Percentiles rank a stretch among this genome's conserved stretches.
Evolutionary conservation across 257 asterid genomes (phyloP).

Genomic region (Przewalskia tangutica): DNA sequence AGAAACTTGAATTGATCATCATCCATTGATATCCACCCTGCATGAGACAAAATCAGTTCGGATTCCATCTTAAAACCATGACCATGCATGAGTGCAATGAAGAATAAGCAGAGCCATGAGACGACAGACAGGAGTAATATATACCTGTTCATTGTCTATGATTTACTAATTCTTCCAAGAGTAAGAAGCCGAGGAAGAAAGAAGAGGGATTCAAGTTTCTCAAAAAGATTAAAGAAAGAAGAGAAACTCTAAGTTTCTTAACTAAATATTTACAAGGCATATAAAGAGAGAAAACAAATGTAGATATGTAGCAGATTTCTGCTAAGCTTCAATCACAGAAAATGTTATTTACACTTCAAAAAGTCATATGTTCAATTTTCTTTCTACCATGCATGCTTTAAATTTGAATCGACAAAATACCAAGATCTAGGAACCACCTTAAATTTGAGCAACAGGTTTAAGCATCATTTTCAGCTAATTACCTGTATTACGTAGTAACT

Average conservation of each 20-base stretch:
- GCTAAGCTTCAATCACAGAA: background rate
- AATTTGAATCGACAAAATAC: background rate
- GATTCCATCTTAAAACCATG: too few relatives aligned
- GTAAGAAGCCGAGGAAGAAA: background rate
- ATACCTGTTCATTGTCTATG: background rate
- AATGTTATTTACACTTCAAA: background rate
- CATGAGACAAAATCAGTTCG: constrained; percentile 4
- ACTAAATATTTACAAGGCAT: background rate
- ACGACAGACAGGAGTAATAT: background rate
- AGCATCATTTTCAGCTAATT: constrained; percentile 2
- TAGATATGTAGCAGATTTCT: background rate
- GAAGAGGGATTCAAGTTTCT: background rate
- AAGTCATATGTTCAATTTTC: background rate
- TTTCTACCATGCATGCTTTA: background rate
- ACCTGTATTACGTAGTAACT: constrained; percentile 54
- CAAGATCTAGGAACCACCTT: background rate
- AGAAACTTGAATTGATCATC: constrained; percentile 60
- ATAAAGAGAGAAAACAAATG: background rate
- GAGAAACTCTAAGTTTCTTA: background rate
- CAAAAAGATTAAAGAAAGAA: background rate
- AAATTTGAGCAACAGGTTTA: background rate
- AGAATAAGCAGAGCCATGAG: background rate
- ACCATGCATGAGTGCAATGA: background rate
- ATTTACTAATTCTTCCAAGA: background rate
- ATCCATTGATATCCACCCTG: constrained; percentile 89